Conservation (phyloP, 1,139 yeast genomes). For the Pneumocystis wakefieldiae region DNA sequence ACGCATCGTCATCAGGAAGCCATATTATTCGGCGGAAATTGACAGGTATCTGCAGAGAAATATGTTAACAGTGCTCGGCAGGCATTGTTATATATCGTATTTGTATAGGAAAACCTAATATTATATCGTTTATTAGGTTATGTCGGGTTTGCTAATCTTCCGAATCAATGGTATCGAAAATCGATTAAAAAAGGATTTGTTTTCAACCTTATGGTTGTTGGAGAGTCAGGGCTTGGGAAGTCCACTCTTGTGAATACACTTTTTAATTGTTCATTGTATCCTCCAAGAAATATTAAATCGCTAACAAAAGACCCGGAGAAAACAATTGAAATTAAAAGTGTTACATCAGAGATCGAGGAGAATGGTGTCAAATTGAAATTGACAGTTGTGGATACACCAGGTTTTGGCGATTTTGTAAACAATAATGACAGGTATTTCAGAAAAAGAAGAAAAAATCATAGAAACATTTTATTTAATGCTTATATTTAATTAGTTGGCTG, state of each 20-base stretch:
- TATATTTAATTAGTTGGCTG: constrained; percentile 44
- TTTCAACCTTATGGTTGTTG: constrained; percentile 78
- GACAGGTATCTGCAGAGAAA: neutral
- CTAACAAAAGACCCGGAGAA: constrained; percentile 25
- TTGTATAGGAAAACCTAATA: neutral
- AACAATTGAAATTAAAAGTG: constrained; percentile 51
- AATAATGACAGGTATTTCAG: constrained; percentile 39
- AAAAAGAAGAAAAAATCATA: neutral
- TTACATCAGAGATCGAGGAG: constrained; percentile 68
- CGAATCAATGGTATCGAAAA: constrained; percentile 97
- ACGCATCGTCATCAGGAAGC: neutral
- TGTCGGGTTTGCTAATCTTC: constrained; percentile 95
- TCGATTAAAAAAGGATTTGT: constrained; percentile 87
- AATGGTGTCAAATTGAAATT: constrained; percentile 79
- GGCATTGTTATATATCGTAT: no score
- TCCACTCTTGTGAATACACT: constrained; percentile 82
- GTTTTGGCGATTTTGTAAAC: constrained; percentile 85
- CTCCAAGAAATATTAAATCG: constrained; percentile 9
- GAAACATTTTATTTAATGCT: neutral
- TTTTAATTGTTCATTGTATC: constrained; percentile 42
- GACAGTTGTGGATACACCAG: constrained; percentile 80
- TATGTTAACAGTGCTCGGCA: neutral
- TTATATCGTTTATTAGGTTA: constrained; percentile 33
- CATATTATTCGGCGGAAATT: constrained; percentile 12
- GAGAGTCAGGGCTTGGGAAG: constrained; percentile 84